Conservation (phyloP, 129 eudicot species). For the Artemisia annua region DNA sequence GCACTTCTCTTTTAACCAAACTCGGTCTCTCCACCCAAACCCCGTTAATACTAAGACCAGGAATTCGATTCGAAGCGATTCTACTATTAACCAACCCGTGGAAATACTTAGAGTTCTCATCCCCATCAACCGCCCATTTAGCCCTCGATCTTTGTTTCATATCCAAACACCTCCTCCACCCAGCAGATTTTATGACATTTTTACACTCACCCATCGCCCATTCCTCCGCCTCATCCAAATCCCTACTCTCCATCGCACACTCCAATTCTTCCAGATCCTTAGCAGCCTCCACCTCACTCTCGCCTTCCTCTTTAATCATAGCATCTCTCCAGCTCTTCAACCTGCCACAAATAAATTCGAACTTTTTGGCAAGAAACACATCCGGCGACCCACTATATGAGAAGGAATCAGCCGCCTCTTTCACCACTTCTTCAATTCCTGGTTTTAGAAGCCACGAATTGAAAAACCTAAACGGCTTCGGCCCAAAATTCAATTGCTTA, state of each 20-base stretch:
- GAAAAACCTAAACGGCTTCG: not conserved
- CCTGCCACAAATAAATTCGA: not conserved
- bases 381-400: not conserved
- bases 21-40: not conserved
- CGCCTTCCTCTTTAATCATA: not conserved
- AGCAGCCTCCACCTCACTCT: not conserved
- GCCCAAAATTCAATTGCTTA: not conserved
- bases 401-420: not conserved
- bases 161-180: not conserved
- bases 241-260: too few species aligned
- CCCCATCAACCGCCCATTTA: not conserved
- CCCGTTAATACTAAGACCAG: not conserved
- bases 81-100: not conserved
- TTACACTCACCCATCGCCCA: too few species aligned
- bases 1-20: not conserved
- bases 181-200: too few species aligned
- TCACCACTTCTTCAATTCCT: not conserved
- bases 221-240: too few species aligned
- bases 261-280: too few species aligned
- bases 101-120: not conserved
- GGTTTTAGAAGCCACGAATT: not conserved
- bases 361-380: not conserved
- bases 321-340: not conserved
- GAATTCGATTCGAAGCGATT: not conserved
- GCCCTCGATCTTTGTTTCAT: not conserved